Conservation (phyloP, 768 basidiomycete species). For the Pilatotrama ljubarskyi region DNA sequence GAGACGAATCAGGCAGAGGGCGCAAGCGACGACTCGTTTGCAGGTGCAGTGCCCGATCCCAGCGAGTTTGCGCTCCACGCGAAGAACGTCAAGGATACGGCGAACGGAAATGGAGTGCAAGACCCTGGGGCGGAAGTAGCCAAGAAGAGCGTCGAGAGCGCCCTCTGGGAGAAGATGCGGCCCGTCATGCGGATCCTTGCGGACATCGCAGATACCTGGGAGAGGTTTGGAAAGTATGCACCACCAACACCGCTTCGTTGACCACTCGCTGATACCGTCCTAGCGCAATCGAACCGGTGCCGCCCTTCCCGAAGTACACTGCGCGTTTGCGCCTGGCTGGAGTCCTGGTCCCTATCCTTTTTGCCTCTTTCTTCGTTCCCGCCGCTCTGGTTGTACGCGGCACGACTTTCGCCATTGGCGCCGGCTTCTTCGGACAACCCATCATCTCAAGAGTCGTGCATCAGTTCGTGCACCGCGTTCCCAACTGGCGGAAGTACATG, state of each 20-base stretch:
- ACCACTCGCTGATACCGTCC: neutral
- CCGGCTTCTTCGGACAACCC: slow-evolving; percentile 44
- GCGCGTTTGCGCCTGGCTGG: slow-evolving; percentile 32
- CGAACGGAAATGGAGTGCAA: slow-evolving; percentile 21
- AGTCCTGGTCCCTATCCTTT: slow-evolving; percentile 32
- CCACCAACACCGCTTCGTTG: too few species aligned
- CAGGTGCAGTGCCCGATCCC: slow-evolving; percentile 31
- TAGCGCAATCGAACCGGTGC: slow-evolving; percentile 40
- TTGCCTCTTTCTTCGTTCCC: slow-evolving; percentile 33
- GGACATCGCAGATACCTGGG: slow-evolving; percentile 42
- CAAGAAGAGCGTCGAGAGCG: slow-evolving; percentile 32
- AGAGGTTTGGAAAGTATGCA: slow-evolving; percentile 37
- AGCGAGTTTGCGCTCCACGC: slow-evolving; percentile 32
- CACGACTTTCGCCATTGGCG: slow-evolving; percentile 34
- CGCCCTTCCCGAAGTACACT: slow-evolving; percentile 33
- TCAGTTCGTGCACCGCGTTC: slow-evolving; percentile 34
- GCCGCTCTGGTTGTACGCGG: slow-evolving; percentile 34
- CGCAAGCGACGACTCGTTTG: slow-evolving; percentile 26
- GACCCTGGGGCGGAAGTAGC: slow-evolving; percentile 32
- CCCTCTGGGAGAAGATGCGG: slow-evolving; percentile 36
- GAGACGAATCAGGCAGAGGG: slow-evolving; percentile 22
- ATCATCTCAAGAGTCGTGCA: slow-evolving; percentile 31
- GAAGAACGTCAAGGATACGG: slow-evolving; percentile 30
- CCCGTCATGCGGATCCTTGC: slow-evolving; percentile 37
- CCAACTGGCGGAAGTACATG: slow-evolving; percentile 39